Conservation (phyloP, 768 basidiomycete genomes). For the Tremella fuciformis region DNA sequence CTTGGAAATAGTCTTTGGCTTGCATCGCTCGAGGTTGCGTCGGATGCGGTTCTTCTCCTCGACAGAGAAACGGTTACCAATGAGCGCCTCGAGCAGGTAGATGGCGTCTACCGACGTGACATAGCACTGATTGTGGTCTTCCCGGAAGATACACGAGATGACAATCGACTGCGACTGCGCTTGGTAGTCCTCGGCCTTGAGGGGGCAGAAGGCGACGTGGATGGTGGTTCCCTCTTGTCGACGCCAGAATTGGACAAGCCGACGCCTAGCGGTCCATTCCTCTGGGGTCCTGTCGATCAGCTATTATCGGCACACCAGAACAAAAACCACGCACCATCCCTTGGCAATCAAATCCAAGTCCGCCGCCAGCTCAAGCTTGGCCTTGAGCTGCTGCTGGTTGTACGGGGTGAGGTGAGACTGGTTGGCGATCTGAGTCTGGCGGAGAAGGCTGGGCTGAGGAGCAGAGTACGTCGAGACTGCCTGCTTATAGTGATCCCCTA, state of each 20-base stretch:
- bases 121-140: slow-evolving; percentile 71
- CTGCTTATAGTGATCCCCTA: no score
- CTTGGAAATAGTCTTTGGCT: slow-evolving; percentile 86
- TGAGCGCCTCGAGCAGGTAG: slow-evolving; percentile 77
- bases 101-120: slow-evolving; percentile 96
- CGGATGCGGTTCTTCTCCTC: slow-evolving; percentile 97
- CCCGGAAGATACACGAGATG: slow-evolving; percentile 90
- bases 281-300: slow-evolving; percentile 54
- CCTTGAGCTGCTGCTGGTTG: no score
- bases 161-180: slow-evolving; percentile 66
- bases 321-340: no score
- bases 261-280: slow-evolving; percentile 68
- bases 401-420: no score
- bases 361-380: no score
- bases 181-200: slow-evolving; percentile 68
- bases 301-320: no score
- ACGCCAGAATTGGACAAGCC: slow-evolving; percentile 81
- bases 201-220: slow-evolving; percentile 72
- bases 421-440: no score
- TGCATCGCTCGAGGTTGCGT: slow-evolving; percentile 87
- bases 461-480: no score
- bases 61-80: slow-evolving; percentile 73
- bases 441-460: no score
- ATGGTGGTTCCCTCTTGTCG: slow-evolving; percentile 72
- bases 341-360: no score